Base-by-base conservation (phyloP, 2,329 filamentous ascomycete genomes). In the Calonectria pteridis region DNA sequence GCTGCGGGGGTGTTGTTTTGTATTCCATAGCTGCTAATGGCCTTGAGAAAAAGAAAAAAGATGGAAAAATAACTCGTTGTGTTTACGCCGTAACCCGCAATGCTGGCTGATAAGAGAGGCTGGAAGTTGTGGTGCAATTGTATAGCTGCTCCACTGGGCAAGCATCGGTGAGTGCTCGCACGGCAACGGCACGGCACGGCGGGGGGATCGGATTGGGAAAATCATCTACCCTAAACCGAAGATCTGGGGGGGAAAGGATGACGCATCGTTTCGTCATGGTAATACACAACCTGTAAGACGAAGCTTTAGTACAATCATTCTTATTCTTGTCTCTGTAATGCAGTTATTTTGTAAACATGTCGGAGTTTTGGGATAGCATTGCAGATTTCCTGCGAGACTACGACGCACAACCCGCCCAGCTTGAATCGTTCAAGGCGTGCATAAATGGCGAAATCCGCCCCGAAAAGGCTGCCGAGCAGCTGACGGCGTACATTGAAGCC, bases 1-100 rank as follows among this genome's bases (percentile, higher is more conserved):
- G 20, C 43, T 37, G 28, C 49, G 67, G 26, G 50, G 71, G 4
- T 69, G 75, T 77, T 33, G 63, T 72, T 69, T 83, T 85, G 77
- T 86, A 87, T 69, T 88, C 84, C 87, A 89, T 89, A 40, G 23
- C 70, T 26, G 29, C 46, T 14, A 62, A n/a, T 37, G 23, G 3
- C 6, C 13, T 43, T 6, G 18, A 20, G 10, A 46, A 20, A 43
- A 14, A n/a, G 7, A 46, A 46, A 10, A 11, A 3, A n/a, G 20
- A 6, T 3, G 13, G 10, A 26, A 40, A 59, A 62, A 62, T 62
- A 40, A 29, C 55, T 62, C 55, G 55, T 40, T 46, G 10, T 23
- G 43, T 23, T 46, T 31, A 23, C 33, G 13, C 53, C 23, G 23
- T 28, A 62, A 46, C 43, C 55, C n/a, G 13, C 31, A 16, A 59